A percentile compares a stretch with the other conserved stretches of the same genome.
These are phyloP conservation scores for Cucumis sativus DNA, from an alignment of 306 rosid species.

Conservation along the genomic window DNA sequence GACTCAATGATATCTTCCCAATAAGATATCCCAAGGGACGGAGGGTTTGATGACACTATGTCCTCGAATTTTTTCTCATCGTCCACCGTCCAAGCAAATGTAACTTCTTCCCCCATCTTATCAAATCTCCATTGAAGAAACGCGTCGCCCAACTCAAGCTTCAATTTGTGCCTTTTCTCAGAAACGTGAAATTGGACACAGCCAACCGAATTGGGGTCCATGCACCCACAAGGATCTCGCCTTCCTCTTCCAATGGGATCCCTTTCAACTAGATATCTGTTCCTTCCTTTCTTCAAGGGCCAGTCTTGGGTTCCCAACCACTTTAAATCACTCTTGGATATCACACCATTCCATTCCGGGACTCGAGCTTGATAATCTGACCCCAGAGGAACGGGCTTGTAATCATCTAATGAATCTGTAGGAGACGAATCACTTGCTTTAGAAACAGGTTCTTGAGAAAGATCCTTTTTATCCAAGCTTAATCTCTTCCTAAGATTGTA, in stretches of 20 bases:
- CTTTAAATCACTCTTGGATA: conserved; percentile 48
- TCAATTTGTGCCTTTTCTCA: conserved; percentile 53
- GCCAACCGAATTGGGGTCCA: conserved; percentile 33
- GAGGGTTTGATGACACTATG: conserved; percentile 31
- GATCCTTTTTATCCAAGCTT: conserved; percentile 23
- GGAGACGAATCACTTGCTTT: conserved; percentile 13
- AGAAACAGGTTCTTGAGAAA: conserved; percentile 10
- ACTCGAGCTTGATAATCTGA: conserved; percentile 40
- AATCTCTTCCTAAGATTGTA: conserved; percentile 69
- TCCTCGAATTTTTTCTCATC: conserved; percentile 49
- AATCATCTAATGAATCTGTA: conserved; percentile 12
- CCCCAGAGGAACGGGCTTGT: conserved; percentile 30
- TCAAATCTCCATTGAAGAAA: conserved; percentile 44
- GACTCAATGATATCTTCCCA: conserved; percentile 43
- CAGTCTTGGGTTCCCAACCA: conserved; percentile 63
- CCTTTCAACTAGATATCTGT: conserved; percentile 45
- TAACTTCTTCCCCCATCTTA: conserved; percentile 54
- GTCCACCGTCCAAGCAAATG: conserved; percentile 31
- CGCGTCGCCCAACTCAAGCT: conserved; percentile 57
- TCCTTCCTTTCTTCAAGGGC: conserved; percentile 36
- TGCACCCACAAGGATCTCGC: conserved; percentile 64
- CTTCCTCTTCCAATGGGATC: conserved; percentile 94
- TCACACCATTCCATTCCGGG: conserved; percentile 49
- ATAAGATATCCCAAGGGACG: conserved; percentile 25
- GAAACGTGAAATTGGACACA: conserved; percentile 63